phyloP scores from a whole-genome alignment of 768 basidiomycete genomes.

The Kwoniella sp. region DNA sequence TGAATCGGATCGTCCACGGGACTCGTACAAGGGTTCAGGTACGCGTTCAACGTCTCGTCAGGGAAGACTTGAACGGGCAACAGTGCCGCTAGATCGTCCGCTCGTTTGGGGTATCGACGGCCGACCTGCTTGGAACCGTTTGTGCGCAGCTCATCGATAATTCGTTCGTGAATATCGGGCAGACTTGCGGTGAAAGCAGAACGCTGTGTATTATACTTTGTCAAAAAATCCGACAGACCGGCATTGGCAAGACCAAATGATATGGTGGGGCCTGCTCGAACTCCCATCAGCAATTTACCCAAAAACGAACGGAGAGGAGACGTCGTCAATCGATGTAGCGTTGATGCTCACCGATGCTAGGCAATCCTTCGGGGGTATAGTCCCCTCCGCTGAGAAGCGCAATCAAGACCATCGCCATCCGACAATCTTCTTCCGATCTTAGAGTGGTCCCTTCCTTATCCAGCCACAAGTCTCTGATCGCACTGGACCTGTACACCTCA shows the following conservation, averaged over 20 bases:
- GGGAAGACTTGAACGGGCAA: slow-evolving; percentile 72
- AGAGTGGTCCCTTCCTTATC: slow-evolving; percentile 64
- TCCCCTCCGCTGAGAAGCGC: slow-evolving; percentile 88
- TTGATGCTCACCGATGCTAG: slow-evolving; percentile 43
- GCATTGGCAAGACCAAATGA: slow-evolving; percentile 78
- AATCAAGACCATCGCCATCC: slow-evolving; percentile 73
- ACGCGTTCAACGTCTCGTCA: slow-evolving; percentile 73
- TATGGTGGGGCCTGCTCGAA: slow-evolving; percentile 59
- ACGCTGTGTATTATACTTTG: slow-evolving; percentile 23
- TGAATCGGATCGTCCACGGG: slow-evolving; percentile 22
- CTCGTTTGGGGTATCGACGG: slow-evolving; percentile 63
- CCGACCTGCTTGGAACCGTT: slow-evolving; percentile 66
- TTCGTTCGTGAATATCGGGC: slow-evolving; percentile 15
- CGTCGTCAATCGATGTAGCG: neutral
- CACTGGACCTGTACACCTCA: slow-evolving; percentile 61
- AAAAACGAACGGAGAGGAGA: too few relatives aligned
- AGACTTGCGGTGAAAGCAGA: slow-evolving; percentile 17
- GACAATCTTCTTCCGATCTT: slow-evolving; percentile 60
- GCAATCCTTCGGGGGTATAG: slow-evolving; percentile 67
- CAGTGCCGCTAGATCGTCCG: slow-evolving; percentile 69
- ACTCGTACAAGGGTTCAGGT: slow-evolving; percentile 70
- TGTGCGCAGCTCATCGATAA: slow-evolving; percentile 56
- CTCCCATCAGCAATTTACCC: neutral
- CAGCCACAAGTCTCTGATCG: slow-evolving; percentile 66
- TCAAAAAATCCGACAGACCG: slow-evolving; percentile 66